These are phyloP conservation scores for Solanum verrucosum DNA, from an alignment of 257 asterid genomes.

Conservation along the genomic window DNA sequence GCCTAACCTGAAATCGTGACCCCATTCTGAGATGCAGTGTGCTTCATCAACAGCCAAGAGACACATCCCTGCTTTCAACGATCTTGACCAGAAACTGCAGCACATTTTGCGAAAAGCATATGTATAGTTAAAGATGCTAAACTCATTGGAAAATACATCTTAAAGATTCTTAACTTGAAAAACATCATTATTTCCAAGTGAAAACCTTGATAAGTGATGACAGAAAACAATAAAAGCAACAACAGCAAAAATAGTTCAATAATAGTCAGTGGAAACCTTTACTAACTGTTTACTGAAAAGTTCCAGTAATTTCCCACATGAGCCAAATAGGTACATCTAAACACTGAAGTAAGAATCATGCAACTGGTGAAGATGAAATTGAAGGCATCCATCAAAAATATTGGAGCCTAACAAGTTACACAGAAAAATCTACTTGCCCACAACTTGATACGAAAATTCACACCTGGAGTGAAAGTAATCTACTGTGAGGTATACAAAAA, in stretches of 20 bases:
- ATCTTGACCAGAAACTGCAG: conserved; percentile 88
- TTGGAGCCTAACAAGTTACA: not conserved
- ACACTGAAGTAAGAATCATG: not conserved
- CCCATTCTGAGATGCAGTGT: conserved; percentile 99
- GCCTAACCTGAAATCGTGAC: conserved; percentile 79
- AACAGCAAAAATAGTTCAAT: not conserved
- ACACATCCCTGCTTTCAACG: conserved; percentile 62
- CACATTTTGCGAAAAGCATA: not conserved
- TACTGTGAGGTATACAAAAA: not conserved
- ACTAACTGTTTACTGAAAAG: not conserved
- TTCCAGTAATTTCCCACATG: not conserved
- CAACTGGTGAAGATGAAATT: not conserved
- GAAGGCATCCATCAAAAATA: not conserved
- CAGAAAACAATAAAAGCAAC: not conserved
- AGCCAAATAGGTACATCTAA: not conserved
- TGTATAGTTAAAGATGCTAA: not conserved
- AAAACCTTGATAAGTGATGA: not conserved
- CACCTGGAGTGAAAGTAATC: not conserved
- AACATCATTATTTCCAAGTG: not conserved
- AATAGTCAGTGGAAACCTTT: not conserved
- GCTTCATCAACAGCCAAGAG: conserved; percentile 97
- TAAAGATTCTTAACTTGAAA: not conserved
- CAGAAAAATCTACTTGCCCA: not conserved
- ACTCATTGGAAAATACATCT: not conserved
- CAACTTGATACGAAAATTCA: not conserved